Conservation (phyloP, 805 yeast species). For the Ogataea methylovora region DNA sequence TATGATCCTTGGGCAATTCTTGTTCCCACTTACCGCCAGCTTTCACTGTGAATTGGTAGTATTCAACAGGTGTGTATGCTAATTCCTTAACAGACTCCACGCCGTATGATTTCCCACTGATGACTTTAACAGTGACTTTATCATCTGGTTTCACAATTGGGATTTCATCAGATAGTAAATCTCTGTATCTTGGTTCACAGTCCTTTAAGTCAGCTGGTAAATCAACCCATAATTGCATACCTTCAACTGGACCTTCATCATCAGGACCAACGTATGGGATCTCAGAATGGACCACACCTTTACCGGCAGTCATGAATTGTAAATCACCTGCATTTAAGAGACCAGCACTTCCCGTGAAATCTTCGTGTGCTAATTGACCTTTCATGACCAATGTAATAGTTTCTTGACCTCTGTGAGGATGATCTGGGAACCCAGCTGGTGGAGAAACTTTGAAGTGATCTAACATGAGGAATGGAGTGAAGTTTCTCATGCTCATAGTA, state of each 20-base stretch:
- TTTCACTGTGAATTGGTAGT: conserved; percentile 56
- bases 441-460: conserved; percentile 67
- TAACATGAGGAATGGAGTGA: conserved; percentile 74
- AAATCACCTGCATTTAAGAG: conserved; percentile 73
- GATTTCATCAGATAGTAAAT: conserved; percentile 59
- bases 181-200: conserved; percentile 70
- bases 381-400: conserved; percentile 63
- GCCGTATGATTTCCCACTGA: conserved; percentile 72
- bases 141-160: conserved; percentile 64
- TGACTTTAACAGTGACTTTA: conserved; percentile 59
- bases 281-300: conserved; percentile 80
- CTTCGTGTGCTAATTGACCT: conserved; percentile 75
- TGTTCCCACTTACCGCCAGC: conserved; percentile 64
- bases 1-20: conserved; percentile 50
- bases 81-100: conserved; percentile 65
- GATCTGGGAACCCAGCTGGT: conserved; percentile 75
- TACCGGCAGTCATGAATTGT: conserved; percentile 93
- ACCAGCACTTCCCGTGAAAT: conserved; percentile 81
- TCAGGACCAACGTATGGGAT: conserved; percentile 58
- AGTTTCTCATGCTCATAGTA: conserved; percentile 55
- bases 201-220: conserved; percentile 58
- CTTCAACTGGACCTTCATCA: conserved; percentile 43
- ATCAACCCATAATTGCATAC: conserved; percentile 87
- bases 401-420: conserved; percentile 79
- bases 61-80: conserved; percentile 77